Percentiles rank a stretch among this genome's conserved stretches.
Evolutionary conservation across 345 rosid species (phyloP).

Genomic region (Linum lewisii): DNA sequence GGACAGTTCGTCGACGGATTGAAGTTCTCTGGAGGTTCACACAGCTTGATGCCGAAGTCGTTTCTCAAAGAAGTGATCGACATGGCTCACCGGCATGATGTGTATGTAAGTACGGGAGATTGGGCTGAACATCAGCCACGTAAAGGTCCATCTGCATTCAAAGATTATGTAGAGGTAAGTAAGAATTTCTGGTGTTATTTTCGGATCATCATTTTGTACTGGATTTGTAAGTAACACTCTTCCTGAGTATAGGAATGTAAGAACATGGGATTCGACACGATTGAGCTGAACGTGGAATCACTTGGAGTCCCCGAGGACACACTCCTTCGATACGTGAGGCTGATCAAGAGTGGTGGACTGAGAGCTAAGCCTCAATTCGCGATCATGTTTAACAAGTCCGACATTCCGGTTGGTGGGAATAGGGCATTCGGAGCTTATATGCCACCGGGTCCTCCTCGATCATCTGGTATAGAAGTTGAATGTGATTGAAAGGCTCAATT

Average conservation of each 20-base stretch:
- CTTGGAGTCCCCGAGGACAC: slow-evolving; percentile 83
- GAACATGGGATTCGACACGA: slow-evolving; percentile 73
- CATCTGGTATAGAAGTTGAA: slow-evolving; percentile 40
- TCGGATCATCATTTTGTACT: not conserved
- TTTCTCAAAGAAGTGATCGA: slow-evolving; percentile 53
- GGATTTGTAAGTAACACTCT: not conserved
- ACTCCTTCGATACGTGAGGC: slow-evolving; percentile 69
- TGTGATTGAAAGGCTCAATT: not conserved
- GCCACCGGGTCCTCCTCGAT: slow-evolving; percentile 60
- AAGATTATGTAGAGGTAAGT: slow-evolving; percentile 63
- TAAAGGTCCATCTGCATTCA: slow-evolving; percentile 67
- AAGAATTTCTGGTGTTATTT: no score
- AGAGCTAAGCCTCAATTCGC: slow-evolving; percentile 80
- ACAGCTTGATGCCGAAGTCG: slow-evolving; percentile 70
- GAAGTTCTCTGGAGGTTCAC: slow-evolving; percentile 82
- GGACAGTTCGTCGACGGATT: slow-evolving; percentile 84
- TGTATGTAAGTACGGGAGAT: slow-evolving; percentile 83
- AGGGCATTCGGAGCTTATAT: slow-evolving; percentile 81
- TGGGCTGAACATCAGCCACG: slow-evolving; percentile 82
- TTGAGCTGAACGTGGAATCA: slow-evolving; percentile 69
- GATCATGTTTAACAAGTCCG: slow-evolving; percentile 63
- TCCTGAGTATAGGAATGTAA: slow-evolving; percentile 67
- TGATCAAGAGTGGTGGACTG: slow-evolving; percentile 71
- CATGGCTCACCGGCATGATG: slow-evolving; percentile 67
- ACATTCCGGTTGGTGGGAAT: slow-evolving; percentile 40